Evolutionary conservation across 345 rosid genomes (phyloP).

Genomic region (Gossypium stocksii): DNA sequence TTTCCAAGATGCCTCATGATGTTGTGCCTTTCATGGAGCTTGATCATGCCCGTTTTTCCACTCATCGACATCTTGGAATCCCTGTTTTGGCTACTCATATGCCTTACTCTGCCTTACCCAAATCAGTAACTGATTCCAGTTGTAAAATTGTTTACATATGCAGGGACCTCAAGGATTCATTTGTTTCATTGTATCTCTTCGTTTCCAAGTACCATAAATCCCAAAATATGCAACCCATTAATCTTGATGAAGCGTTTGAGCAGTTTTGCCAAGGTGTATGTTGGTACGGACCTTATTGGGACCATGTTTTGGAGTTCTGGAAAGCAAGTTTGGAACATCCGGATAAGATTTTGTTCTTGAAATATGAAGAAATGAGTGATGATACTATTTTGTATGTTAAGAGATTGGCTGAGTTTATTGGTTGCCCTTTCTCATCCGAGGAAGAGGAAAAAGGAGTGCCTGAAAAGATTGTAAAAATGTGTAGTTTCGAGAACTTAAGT

Average conservation of each 20-base stretch:
- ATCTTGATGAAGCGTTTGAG: neutral
- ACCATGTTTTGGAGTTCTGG: neutral
- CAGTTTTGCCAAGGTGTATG: conserved; percentile 23
- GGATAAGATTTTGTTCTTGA: conserved; percentile 20
- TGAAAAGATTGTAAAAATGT: conserved; percentile 11
- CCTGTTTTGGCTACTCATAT: neutral
- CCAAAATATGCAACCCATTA: neutral
- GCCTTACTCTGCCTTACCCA: neutral
- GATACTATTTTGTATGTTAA: conserved; percentile 8
- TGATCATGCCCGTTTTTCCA: neutral
- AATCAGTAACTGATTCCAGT: neutral
- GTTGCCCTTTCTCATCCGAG: conserved; percentile 12
- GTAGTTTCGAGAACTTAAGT: conserved; percentile 24
- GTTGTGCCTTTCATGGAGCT: neutral
- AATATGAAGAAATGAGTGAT: conserved; percentile 25
- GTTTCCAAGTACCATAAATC: neutral
- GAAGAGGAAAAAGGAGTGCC: conserved; percentile 14
- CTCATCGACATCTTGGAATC: neutral
- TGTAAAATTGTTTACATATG: neutral
- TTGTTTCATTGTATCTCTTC: neutral
- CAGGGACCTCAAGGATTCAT: neutral
- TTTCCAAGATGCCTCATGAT: neutral
- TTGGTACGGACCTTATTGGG: neutral
- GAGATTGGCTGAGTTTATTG: conserved; percentile 18
- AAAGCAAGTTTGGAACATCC: conserved; percentile 23